These are phyloP conservation scores for Cyclotella atomus DNA, from an alignment of 108 stramenopile species.

Conservation along the genomic window DNA sequence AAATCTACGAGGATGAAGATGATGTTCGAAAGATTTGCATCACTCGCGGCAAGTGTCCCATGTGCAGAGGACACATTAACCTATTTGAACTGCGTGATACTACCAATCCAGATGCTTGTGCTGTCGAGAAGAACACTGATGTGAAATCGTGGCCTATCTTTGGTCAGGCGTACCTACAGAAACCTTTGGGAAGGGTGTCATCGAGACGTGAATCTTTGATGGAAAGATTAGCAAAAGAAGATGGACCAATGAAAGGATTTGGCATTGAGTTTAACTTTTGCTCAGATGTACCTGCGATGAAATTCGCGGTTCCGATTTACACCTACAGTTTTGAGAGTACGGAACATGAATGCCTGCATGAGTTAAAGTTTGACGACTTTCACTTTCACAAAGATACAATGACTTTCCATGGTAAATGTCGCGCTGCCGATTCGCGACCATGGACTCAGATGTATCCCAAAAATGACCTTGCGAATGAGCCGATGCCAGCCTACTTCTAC, in stretches of 20 bases:
- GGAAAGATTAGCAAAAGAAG: background rate
- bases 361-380: conserved; percentile 16
- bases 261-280: conserved; percentile 23
- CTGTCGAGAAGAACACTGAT: conserved; percentile 3
- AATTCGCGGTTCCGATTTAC: background rate
- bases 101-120: background rate
- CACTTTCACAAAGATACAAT: conserved; percentile 60
- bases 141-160: conserved; percentile 27
- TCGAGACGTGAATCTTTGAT: background rate
- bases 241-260: conserved; percentile 8
- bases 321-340: background rate
- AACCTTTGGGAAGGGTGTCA: background rate
- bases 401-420: conserved; percentile 56
- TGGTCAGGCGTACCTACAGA: conserved; percentile 10
- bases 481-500: background rate
- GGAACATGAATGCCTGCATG: background rate
- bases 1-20: background rate
- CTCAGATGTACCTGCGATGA: background rate
- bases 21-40: background rate
- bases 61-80: conserved; percentile 28
- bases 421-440: background rate
- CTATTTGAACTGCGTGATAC: conserved; percentile 32
- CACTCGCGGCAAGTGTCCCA: conserved; percentile 38
- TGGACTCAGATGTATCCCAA: background rate
- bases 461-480: background rate